phyloP scores from a whole-genome alignment of 805 yeast genomes.

The Sporopachydermia lactativora region DNA sequence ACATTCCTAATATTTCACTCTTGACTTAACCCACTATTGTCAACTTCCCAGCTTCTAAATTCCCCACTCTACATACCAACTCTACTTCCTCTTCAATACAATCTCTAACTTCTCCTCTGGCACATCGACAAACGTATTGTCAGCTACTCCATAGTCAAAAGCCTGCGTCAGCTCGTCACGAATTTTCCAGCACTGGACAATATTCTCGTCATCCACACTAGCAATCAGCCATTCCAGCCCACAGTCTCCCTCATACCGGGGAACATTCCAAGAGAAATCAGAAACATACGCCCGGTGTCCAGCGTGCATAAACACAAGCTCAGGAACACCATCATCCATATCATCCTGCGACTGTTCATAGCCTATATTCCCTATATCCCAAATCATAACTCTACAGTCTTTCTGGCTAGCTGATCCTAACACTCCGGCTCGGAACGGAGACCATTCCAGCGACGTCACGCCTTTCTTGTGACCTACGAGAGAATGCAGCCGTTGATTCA shows the following conservation, averaged over 20 bases:
- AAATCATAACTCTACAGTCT: conserved; percentile 63
- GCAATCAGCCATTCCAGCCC: conserved; percentile 50
- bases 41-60: neutral
- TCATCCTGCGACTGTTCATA: conserved; percentile 79
- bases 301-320: conserved; percentile 81
- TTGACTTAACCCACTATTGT: neutral
- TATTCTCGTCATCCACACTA: conserved; percentile 46
- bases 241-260: conserved; percentile 29
- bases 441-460: conserved; percentile 63
- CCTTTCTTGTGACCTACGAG: conserved; percentile 73
- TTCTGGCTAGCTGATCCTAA: conserved; percentile 56
- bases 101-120: neutral
- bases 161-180: neutral
- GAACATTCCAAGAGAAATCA: conserved; percentile 56
- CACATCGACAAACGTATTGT: neutral
- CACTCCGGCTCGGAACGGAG: conserved; percentile 64
- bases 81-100: neutral
- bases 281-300: conserved; percentile 74
- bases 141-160: neutral
- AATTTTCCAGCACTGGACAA: conserved; percentile 41
- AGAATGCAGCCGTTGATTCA: conserved; percentile 39
- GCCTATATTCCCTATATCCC: conserved; percentile 75
- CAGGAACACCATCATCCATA: conserved; percentile 85
- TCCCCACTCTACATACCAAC: neutral
- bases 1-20: neutral